phyloP scores from a whole-genome alignment of 495 filamentous ascomycete species.

The Astrothelium subdiscretum region DNA sequence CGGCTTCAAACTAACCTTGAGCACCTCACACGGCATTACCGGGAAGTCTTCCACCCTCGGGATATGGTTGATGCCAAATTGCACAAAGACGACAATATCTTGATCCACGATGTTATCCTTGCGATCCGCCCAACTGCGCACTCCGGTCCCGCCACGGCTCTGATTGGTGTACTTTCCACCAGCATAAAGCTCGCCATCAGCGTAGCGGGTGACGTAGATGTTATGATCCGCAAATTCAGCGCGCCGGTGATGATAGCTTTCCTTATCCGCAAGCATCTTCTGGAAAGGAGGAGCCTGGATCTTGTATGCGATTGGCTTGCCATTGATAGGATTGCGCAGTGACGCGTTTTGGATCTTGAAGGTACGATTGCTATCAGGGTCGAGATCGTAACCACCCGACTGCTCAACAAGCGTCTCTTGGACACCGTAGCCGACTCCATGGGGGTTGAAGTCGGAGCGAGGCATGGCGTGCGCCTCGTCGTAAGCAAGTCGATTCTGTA shows the following conservation, averaged over 20 bases:
- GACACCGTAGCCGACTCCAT: conserved; percentile 64
- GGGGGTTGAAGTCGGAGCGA: conserved; percentile 64
- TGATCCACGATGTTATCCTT: conserved; percentile 31
- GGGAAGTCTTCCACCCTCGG: conserved; percentile 30
- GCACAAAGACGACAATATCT: conserved; percentile 34
- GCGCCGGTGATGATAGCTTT: conserved; percentile 56
- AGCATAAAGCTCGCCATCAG: conserved; percentile 67
- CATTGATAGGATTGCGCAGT: conserved; percentile 52
- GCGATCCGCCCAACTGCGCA: conserved; percentile 30
- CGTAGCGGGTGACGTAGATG: conserved; percentile 70
- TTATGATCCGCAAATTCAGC: conserved; percentile 76
- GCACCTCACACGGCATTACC: conserved; percentile 53
- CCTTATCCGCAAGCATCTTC: conserved; percentile 60
- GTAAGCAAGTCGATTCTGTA: conserved; percentile 55
- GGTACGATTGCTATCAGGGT: conserved; percentile 49
- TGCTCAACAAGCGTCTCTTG: conserved; percentile 47
- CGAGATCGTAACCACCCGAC: conserved; percentile 53
- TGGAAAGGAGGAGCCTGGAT: conserved; percentile 64
- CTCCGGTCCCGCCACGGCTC: conserved; percentile 48
- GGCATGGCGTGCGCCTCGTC: conserved; percentile 66
- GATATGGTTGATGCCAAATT: conserved; percentile 35
- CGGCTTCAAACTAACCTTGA: conserved; percentile 52
- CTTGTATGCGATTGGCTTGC: conserved; percentile 69
- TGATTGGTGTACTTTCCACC: conserved; percentile 85
- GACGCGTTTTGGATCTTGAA: conserved; percentile 72